Percentiles rank a stretch among this genome's conserved stretches.
Evolutionary conservation across 2,329 filamentous ascomycete species (phyloP).

Genomic region (Aspergillus texensis): DNA sequence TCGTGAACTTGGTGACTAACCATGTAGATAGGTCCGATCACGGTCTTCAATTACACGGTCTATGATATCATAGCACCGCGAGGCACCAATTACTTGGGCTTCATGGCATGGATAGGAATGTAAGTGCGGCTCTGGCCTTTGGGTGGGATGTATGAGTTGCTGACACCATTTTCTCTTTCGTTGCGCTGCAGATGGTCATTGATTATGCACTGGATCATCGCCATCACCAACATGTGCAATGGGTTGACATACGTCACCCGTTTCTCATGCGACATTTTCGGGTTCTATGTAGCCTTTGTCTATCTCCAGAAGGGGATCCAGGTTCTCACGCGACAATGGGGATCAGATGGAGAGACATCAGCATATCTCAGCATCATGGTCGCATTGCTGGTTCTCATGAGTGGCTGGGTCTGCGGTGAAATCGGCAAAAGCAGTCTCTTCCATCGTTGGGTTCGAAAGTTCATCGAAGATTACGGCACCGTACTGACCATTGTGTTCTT

Average conservation of each 20-base stretch:
- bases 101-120: conserved; percentile 91
- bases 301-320: conserved; percentile 91
- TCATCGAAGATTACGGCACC: conserved; percentile 87
- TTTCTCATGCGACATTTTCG: conserved; percentile 92
- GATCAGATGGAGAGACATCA: conserved; percentile 59
- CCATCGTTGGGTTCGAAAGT: conserved; percentile 73
- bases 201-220: conserved; percentile 81
- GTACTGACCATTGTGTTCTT: conserved; percentile 84
- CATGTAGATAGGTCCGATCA: conserved; percentile 68
- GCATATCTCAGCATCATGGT: conserved; percentile 78
- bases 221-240: conserved; percentile 84
- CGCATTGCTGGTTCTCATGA: conserved; percentile 74
- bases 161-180: background rate
- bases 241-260: conserved; percentile 85
- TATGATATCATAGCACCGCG: conserved; percentile 82
- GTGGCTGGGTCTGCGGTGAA: conserved; percentile 73
- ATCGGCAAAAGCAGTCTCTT: conserved; percentile 74
- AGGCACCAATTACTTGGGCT: conserved; percentile 79
- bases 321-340: conserved; percentile 75
- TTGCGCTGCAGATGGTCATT: conserved; percentile 69
- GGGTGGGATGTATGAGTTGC: background rate
- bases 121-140: conserved; percentile 40
- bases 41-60: conserved; percentile 91
- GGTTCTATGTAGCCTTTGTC: conserved; percentile 90
- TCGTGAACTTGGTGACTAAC: conserved; percentile 10